Conservation (phyloP, 2,329 filamentous ascomycete species). For the Fusarium tanahbumbuense region DNA sequence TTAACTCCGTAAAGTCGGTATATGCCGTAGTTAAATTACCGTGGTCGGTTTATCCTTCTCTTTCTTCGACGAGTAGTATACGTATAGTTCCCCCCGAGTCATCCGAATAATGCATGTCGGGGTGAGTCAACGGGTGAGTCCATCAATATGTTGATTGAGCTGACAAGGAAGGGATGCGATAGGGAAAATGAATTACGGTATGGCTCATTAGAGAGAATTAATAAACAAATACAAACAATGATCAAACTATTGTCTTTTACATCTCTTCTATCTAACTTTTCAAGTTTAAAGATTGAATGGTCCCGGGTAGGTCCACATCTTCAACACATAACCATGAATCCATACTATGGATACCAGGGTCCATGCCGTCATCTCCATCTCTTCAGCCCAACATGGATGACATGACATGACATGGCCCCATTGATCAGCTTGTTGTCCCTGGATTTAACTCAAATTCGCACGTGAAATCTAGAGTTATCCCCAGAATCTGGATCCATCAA, state of each 20-base stretch:
- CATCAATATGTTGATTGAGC: not conserved
- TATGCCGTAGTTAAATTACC: not conserved
- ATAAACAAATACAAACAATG: not conserved
- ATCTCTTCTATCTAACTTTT: not conserved
- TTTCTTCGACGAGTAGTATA: not conserved
- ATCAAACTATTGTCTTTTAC: not conserved
- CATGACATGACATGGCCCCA: slow-evolving; percentile 9
- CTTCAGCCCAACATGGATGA: not conserved
- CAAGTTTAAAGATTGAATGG: not conserved
- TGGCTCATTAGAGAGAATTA: not conserved
- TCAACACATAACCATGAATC: not conserved
- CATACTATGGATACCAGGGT: not conserved
- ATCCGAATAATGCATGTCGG: not conserved
- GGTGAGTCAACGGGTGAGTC: not conserved
- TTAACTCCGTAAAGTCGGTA: not conserved
- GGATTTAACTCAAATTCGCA: slow-evolving; percentile 1
- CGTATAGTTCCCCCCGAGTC: not conserved
- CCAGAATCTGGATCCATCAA: not conserved
- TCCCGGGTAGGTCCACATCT: slow-evolving; percentile 7
- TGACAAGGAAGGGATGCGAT: not conserved
- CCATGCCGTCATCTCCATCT: not conserved
- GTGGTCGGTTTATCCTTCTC: not conserved
- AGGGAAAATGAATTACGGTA: not conserved
- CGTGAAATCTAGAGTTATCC: slow-evolving; percentile 9
- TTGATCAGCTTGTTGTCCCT: slow-evolving; percentile 18